These are phyloP conservation scores for Exserohilum rostratum DNA, from an alignment of 2,329 filamentous ascomycete genomes.

Conservation along the genomic window DNA sequence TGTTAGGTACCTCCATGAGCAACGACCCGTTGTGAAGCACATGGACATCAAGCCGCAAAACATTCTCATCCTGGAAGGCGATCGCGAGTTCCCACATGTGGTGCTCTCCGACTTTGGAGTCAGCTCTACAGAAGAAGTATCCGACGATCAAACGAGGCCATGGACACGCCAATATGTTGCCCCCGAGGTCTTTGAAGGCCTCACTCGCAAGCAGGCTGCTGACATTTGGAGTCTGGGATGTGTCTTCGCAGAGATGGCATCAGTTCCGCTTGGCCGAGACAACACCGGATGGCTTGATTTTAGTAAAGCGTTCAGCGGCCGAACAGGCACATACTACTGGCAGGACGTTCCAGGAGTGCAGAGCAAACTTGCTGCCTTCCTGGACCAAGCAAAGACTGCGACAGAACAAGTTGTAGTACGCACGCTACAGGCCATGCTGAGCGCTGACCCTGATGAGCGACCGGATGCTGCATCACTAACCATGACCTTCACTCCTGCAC, in stretches of 20 bases:
- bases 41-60: slow-evolving; percentile 50
- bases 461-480: slow-evolving; percentile 41
- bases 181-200: slow-evolving; percentile 41
- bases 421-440: slow-evolving; percentile 43
- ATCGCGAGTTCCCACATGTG: slow-evolving; percentile 40
- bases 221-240: slow-evolving; percentile 98
- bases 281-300: slow-evolving; percentile 35
- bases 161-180: slow-evolving; percentile 46
- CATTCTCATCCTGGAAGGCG: slow-evolving; percentile 42
- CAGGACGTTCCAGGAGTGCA: slow-evolving; percentile 42
- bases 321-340: slow-evolving; percentile 45
- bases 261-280: slow-evolving; percentile 29
- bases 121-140: slow-evolving; percentile 35
- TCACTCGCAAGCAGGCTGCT: slow-evolving; percentile 38
- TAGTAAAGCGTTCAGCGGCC: slow-evolving; percentile 37
- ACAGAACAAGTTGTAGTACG: slow-evolving; percentile 33
- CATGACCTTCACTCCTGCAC: slow-evolving; percentile 43
- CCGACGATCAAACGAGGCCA: slow-evolving; percentile 27
- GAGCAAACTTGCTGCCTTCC: slow-evolving; percentile 30
- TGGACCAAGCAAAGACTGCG: slow-evolving; percentile 22
- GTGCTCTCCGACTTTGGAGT: slow-evolving; percentile 48
- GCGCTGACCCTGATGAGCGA: slow-evolving; percentile 34
- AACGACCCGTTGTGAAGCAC: slow-evolving; percentile 44
- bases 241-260: slow-evolving; percentile 93
- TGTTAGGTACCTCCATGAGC: slow-evolving; percentile 45